phyloP scores from a whole-genome alignment of 352 stramenopile species.

The Globisporangium lucens region DNA sequence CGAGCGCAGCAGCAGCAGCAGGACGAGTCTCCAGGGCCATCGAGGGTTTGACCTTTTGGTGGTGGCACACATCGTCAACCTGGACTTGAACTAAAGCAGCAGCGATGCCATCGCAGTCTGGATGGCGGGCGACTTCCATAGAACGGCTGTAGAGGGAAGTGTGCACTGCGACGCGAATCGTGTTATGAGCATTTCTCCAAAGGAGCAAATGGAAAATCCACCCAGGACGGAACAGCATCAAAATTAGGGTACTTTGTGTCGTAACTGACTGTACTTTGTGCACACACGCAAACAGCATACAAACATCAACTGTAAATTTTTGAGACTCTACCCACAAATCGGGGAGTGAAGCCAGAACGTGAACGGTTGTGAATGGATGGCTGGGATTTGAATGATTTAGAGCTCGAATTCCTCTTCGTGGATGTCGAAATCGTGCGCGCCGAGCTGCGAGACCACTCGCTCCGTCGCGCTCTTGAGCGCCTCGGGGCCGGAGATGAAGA shows the following conservation, averaged over 20 bases:
- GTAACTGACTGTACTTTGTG: neutral
- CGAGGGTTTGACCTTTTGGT: no score
- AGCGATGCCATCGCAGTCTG: no score
- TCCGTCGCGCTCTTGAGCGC: conserved; percentile 6
- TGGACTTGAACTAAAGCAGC: no score
- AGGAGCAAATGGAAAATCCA: no score
- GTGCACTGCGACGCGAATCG: no score
- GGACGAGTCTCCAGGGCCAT: no score
- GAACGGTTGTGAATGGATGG: neutral
- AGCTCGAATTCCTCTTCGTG: conserved; percentile 8
- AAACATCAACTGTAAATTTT: neutral
- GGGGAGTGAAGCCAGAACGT: neutral
- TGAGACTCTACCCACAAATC: neutral
- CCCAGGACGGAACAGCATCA: no score
- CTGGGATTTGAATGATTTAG: neutral
- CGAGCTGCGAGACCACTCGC: neutral
- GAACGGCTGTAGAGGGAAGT: no score
- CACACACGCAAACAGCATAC: neutral
- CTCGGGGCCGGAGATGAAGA: conserved; percentile 1
- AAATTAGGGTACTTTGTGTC: no score
- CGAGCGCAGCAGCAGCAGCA: neutral
- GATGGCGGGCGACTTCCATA: no score
- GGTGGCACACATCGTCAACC: no score
- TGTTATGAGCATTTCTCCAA: no score
- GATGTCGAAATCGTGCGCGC: neutral